A percentile compares a stretch with the other conserved stretches of the same genome.
These are phyloP conservation scores for Pleurotus djamor DNA, from an alignment of 768 basidiomycete species.

Conservation along the genomic window DNA sequence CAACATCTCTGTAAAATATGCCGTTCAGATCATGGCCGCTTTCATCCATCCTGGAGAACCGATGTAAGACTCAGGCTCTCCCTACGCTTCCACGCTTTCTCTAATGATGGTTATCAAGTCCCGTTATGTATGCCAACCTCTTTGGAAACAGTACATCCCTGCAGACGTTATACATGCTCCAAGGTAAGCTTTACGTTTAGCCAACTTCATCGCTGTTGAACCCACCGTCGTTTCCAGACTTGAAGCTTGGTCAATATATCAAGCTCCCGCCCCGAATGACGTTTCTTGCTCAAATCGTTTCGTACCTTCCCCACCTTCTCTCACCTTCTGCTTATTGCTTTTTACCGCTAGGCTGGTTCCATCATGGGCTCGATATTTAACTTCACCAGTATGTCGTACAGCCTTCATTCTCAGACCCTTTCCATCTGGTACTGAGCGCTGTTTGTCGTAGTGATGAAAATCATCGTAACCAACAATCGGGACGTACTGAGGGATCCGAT, in stretches of 20 bases:
- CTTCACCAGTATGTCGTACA: constrained; percentile 38
- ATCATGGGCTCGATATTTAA: constrained; percentile 52
- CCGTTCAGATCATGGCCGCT: constrained; percentile 48
- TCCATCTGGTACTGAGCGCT: neutral
- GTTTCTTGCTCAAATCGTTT: constrained; percentile 44
- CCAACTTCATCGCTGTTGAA: neutral
- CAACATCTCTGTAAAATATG: constrained; percentile 45
- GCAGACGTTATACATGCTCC: constrained; percentile 52
- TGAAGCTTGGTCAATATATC: constrained; percentile 54
- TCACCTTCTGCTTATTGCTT: neutral
- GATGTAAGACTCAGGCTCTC: constrained; percentile 27
- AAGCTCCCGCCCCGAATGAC: constrained; percentile 51
- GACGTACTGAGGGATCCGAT: constrained; percentile 44
- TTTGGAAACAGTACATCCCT: constrained; percentile 51
- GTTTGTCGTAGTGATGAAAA: constrained; percentile 39
- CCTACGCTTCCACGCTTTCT: neutral
- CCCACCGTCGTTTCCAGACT: constrained; percentile 23
- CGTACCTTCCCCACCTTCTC: neutral
- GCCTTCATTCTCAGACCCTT: neutral
- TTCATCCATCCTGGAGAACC: constrained; percentile 48
- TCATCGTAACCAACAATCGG: constrained; percentile 43
- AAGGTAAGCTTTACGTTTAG: constrained; percentile 26
- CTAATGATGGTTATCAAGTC: constrained; percentile 18
- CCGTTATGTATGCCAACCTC: constrained; percentile 55
- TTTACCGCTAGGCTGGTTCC: constrained; percentile 29